Conservation (phyloP, 306 rosid genomes). For the Crataegus laevigata region DNA sequence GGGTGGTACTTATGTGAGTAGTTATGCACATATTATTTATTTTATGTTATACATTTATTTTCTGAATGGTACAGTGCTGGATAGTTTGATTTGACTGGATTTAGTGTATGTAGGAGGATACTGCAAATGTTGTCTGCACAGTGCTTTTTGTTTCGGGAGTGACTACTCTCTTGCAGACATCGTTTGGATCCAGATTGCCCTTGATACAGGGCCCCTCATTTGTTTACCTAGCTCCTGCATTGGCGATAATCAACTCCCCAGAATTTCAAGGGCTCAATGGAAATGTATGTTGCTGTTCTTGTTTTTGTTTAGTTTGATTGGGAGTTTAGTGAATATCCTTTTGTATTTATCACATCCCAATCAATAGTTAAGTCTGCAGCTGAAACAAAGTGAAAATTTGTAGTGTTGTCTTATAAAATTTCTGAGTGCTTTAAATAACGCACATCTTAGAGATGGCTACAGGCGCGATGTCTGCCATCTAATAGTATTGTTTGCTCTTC, state of each 20-base stretch:
- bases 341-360: not conserved
- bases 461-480: not conserved
- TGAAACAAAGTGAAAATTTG: not conserved
- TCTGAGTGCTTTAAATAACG: not conserved
- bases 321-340: not conserved
- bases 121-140: slow-evolving; percentile 78
- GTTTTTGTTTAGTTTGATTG: slow-evolving; percentile 5
- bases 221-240: slow-evolving; percentile 79
- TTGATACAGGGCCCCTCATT: slow-evolving; percentile 95
- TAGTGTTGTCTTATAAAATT: not conserved
- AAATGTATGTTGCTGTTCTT: slow-evolving; percentile 51
- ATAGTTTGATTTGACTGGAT: slow-evolving; percentile 41
- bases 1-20: slow-evolving; percentile 94
- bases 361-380: not conserved
- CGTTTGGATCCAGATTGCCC: slow-evolving; percentile 87
- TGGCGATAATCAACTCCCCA: slow-evolving; percentile 78
- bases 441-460: not conserved
- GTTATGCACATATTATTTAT: not conserved
- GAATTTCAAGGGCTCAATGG: slow-evolving; percentile 79
- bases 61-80: slow-evolving; percentile 11
- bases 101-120: slow-evolving; percentile 78
- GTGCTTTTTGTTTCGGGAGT: slow-evolving; percentile 84
- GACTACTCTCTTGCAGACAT: slow-evolving; percentile 80
- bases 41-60: not conserved
- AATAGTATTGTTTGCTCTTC: not conserved